Conservation (phyloP, 1,284 basidiomycete genomes). For the Leccinum cinnamomeum region DNA sequence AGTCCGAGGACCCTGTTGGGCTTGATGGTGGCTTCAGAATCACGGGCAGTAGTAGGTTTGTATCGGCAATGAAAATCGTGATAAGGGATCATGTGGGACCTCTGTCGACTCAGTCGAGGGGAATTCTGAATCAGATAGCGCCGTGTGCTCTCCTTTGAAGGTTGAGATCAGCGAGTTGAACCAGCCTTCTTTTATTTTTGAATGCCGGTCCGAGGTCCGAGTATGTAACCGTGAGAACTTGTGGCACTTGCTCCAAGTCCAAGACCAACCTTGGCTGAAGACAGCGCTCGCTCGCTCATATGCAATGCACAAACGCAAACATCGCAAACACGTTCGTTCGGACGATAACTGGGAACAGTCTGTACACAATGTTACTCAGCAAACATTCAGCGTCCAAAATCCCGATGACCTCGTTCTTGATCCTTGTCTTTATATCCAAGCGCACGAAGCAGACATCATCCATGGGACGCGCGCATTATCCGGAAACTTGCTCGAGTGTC, state of each 20-base stretch:
- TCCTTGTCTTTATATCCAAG: conserved; percentile 53
- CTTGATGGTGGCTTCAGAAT: background rate
- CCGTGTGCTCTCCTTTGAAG: background rate
- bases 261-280: too few species aligned
- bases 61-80: background rate
- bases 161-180: background rate
- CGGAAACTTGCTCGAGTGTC: conserved; percentile 47
- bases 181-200: background rate
- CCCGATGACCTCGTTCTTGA: conserved; percentile 31
- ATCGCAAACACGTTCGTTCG: too few species aligned
- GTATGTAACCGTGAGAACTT: too few species aligned
- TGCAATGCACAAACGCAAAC: too few species aligned
- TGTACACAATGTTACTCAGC: too few species aligned
- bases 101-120: background rate
- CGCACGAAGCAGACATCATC: conserved; percentile 65
- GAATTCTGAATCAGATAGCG: background rate
- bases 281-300: too few species aligned
- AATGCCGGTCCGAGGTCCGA: too few species aligned
- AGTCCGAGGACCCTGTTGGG: background rate
- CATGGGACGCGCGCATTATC: conserved; percentile 46
- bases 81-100: background rate
- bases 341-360: too few species aligned
- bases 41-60: background rate
- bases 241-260: too few species aligned
- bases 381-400: too few species aligned